Percentiles rank a stretch among this genome's conserved stretches.
phyloP scores from a whole-genome alignment of 495 filamentous ascomycete genomes.

The Bombardia bombarda region DNA sequence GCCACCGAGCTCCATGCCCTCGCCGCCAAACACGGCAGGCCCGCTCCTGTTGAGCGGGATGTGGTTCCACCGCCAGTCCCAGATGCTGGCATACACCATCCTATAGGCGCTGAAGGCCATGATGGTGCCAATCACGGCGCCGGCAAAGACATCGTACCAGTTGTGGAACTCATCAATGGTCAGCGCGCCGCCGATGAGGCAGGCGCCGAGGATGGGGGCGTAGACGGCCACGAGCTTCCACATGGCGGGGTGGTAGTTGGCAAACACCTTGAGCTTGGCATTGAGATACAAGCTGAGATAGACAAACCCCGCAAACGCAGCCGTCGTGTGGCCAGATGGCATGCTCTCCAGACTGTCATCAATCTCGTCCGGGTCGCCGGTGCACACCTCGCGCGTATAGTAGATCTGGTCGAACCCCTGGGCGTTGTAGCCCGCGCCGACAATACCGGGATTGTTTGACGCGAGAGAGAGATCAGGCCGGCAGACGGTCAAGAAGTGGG shows the following conservation, averaged over 20 bases:
- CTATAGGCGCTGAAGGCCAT: conserved; percentile 51
- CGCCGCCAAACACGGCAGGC: conserved; percentile 22
- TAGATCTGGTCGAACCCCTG: conserved; percentile 34
- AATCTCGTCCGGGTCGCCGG: conserved; percentile 32
- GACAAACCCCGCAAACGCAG: conserved; percentile 49
- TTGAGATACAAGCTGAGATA: conserved; percentile 58
- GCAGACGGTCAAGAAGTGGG: conserved; percentile 51
- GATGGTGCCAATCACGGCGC: conserved; percentile 48
- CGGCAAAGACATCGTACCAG: conserved; percentile 52
- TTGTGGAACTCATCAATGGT: conserved; percentile 57
- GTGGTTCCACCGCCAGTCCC: conserved; percentile 52
- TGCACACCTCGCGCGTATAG: conserved; percentile 43
- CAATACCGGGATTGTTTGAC: conserved; percentile 16
- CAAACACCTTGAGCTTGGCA: conserved; percentile 55
- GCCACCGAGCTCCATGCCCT: conserved; percentile 25
- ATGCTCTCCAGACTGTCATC: conserved; percentile 49
- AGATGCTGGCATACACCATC: conserved; percentile 49
- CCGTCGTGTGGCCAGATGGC: conserved; percentile 52
- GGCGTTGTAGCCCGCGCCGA: conserved; percentile 13
- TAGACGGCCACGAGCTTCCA: conserved; percentile 55
- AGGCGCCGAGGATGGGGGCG: conserved; percentile 49
- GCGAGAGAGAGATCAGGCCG: conserved; percentile 38
- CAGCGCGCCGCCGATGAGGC: conserved; percentile 48
- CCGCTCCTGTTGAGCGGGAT: conserved; percentile 36
- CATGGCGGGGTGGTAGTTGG: conserved; percentile 52